Conservation (phyloP, 371 early-diverging fungal species). For the Mortierella sp. region DNA sequence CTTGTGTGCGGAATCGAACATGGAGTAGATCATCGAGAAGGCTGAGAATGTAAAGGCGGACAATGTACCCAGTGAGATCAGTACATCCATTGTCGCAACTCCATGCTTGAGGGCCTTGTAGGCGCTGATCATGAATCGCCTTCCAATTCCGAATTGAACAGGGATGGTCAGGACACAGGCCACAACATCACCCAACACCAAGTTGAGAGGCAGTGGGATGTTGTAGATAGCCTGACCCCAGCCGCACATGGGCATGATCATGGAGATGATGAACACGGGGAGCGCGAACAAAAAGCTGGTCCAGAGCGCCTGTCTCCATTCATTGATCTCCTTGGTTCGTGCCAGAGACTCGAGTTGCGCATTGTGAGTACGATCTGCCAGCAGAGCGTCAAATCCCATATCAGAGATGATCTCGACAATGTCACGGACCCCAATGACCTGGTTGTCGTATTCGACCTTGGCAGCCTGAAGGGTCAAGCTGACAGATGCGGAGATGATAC, state of each 20-base stretch:
- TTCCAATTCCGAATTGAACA: slow-evolving; percentile 92
- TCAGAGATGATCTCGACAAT: slow-evolving; percentile 83
- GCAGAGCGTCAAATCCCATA: slow-evolving; percentile 88
- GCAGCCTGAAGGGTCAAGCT: slow-evolving; percentile 82
- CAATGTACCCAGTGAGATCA: slow-evolving; percentile 88
- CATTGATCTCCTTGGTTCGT: slow-evolving; percentile 86
- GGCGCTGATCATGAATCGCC: slow-evolving; percentile 81
- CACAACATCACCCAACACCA: slow-evolving; percentile 68
- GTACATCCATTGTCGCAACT: slow-evolving; percentile 96
- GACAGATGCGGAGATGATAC: slow-evolving; percentile 76
- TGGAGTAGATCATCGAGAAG: slow-evolving; percentile 67
- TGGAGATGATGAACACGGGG: slow-evolving; percentile 88
- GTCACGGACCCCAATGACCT: slow-evolving; percentile 75
- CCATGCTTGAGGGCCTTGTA: slow-evolving; percentile 83
- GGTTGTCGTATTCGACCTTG: slow-evolving; percentile 72
- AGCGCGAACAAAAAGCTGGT: slow-evolving; percentile 74
- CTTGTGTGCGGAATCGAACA: slow-evolving; percentile 68
- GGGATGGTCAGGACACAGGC: slow-evolving; percentile 77
- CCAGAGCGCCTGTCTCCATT: slow-evolving; percentile 79
- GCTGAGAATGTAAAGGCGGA: slow-evolving; percentile 84
- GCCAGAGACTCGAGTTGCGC: slow-evolving; percentile 91
- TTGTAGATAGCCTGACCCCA: slow-evolving; percentile 53
- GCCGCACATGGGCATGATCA: slow-evolving; percentile 79
- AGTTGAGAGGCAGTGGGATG: slow-evolving; percentile 61
- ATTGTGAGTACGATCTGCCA: slow-evolving; percentile 70